A percentile compares a stretch with the other conserved stretches of the same genome.
These are phyloP conservation scores for Nothomitra cinnamomea DNA, from an alignment of 2,329 filamentous ascomycete species.

Conservation along the genomic window DNA sequence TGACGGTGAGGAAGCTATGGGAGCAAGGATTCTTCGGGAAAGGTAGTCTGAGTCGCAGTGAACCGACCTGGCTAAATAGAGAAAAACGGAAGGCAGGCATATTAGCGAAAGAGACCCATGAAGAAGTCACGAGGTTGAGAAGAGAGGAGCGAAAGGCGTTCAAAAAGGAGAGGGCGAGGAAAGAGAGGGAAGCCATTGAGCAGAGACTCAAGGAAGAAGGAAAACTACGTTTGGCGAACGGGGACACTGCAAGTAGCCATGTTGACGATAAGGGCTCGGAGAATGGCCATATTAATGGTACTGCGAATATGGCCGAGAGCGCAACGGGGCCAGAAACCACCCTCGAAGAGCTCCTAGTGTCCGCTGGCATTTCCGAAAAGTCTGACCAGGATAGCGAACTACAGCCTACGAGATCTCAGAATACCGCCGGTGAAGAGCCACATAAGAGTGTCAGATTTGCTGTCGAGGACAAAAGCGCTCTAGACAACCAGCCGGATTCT, in stretches of 20 bases:
- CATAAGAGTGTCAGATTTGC: background rate
- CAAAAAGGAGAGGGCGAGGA: slow-evolving; percentile 83
- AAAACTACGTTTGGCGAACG: slow-evolving; percentile 11
- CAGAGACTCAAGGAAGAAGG: slow-evolving; percentile 44
- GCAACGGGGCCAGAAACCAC: background rate
- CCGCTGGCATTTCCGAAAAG: background rate
- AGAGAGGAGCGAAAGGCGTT: slow-evolving; percentile 66
- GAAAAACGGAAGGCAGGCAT: slow-evolving; percentile 58
- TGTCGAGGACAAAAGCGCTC: background rate
- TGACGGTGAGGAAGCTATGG: slow-evolving; percentile 70
- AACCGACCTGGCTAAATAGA: slow-evolving; percentile 79
- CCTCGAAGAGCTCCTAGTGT: background rate
- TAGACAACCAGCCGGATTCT: background rate
- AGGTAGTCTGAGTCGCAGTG: slow-evolving; percentile 79
- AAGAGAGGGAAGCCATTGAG: slow-evolving; percentile 71
- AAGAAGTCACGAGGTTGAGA: slow-evolving; percentile 60
- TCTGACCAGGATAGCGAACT: background rate
- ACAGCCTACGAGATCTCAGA: background rate
- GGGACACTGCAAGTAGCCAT: slow-evolving; percentile 12
- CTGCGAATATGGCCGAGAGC: background rate
- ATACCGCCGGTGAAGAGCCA: background rate
- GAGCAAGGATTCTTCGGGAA: slow-evolving; percentile 97
- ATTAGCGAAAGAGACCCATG: slow-evolving; percentile 52
- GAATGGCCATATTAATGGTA: background rate
- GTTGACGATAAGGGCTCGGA: slow-evolving; percentile 7